Base-by-base conservation (phyloP, 345 rosid species). In the Salix exigua region DNA sequence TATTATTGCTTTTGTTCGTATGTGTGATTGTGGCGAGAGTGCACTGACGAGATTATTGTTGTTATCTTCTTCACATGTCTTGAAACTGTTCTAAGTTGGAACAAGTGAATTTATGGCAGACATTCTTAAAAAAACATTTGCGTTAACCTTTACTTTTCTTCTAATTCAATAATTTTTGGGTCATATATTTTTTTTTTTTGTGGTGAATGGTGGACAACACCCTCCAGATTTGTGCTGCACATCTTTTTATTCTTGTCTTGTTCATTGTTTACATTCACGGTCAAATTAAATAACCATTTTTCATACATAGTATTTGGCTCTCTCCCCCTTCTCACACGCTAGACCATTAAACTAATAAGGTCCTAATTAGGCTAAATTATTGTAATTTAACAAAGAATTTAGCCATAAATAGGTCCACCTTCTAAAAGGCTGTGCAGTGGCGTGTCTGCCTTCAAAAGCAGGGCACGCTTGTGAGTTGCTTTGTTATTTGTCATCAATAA, bases 51-150 rank as follows among this genome's bases (percentile, higher is more conserved):
- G 14, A 50, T 70, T 30, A 13, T 62, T 33, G 21, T 13, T 55
- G 31, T 63, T 5, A 31, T 10, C 18, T 5, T 33, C 37, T 40
- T 73, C 81, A 73, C 81, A 55, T 78, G 81, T 28, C 17, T n/a
- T 2, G 11, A 11, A 38, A 66, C 77, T 66, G 73, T 78, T 61
- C 7, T 9, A 6, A 65, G 65, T 33, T 62, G 6, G 30, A 30
- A 71, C 65, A 18, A 66, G 40, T 35, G 12, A 17, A 44, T 60
- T 11, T 6, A 23, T 2, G 16, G 18, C 61, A 38, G 60, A 73
- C 25, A 78, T 66, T 66, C 81, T 58, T 19, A 14, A 31, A 38
- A 66, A 6, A 66, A 19, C 51, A 31, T 21, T 69, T 55, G 5
- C 6, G 10, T 10, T 23, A 48, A 10, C 40, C 9, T 61, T 70